These are phyloP conservation scores for Quercus lobata DNA, from an alignment of 331 rosid genomes.

Conservation along the genomic window DNA sequence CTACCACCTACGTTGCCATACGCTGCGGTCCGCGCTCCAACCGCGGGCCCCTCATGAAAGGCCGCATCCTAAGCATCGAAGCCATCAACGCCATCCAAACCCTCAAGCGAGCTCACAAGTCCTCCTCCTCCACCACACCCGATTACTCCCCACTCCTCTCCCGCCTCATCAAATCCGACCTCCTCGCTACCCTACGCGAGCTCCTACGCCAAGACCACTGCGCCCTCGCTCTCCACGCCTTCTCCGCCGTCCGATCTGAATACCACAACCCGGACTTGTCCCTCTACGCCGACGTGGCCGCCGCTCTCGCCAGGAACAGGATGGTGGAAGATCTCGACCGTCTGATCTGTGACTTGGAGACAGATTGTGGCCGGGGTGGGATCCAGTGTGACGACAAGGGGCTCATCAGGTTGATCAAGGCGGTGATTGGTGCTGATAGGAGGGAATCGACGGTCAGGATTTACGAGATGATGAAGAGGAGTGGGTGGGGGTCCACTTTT, in stretches of 20 bases:
- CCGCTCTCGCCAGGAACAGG: constrained; percentile 38
- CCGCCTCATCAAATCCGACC: constrained; percentile 70
- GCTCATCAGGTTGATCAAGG: constrained; percentile 51
- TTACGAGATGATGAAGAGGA: no score
- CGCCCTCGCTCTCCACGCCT: constrained; percentile 34
- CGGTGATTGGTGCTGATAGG: constrained; percentile 32
- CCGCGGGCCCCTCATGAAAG: no score
- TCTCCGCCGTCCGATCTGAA: constrained; percentile 31
- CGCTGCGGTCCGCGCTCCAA: no score
- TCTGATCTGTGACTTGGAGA: constrained; percentile 47
- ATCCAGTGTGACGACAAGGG: constrained; percentile 61
- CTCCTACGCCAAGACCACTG: no score
- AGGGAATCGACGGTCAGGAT: no score
- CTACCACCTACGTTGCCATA: no score
- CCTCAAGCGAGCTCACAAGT: no score
- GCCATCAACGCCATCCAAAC: no score
- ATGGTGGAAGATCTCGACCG: constrained; percentile 59
- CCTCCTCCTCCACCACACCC: no score
- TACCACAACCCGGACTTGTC: no score
- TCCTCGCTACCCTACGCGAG: constrained; percentile 39
- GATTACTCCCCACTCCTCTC: constrained; percentile 43
- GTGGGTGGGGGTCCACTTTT: no score
- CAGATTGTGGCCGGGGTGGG: background rate
- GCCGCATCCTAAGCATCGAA: no score
- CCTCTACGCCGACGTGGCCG: constrained; percentile 24